Conservation (phyloP, 2,329 filamentous ascomycete species). For the Dothistroma septosporum region DNA sequence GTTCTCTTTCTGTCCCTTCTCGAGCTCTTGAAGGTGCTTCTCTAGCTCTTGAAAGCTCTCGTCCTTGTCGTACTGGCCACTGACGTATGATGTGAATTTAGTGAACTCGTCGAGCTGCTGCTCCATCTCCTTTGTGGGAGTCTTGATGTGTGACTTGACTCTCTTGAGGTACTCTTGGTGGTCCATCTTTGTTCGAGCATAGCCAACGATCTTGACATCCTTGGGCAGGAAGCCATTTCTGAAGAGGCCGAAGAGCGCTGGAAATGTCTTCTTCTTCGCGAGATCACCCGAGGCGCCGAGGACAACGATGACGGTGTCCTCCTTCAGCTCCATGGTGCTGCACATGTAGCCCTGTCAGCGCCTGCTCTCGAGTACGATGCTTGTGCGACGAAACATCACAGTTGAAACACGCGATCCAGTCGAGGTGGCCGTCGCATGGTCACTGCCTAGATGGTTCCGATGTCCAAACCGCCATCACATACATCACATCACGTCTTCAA, state of each 20-base stretch:
- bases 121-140: conserved; percentile 94
- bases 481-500: background rate
- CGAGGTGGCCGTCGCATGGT: background rate
- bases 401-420: background rate
- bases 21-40: conserved; percentile 79
- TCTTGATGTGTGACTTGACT: conserved; percentile 98
- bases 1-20: conserved; percentile 75
- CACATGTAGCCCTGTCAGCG: conserved; percentile 16
- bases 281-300: conserved; percentile 95
- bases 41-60: conserved; percentile 85
- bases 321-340: conserved; percentile 91
- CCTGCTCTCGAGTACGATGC: conserved; percentile 2
- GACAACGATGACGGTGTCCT: conserved; percentile 95
- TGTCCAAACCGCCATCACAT: background rate
- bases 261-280: conserved; percentile 99
- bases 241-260: conserved; percentile 93
- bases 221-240: conserved; percentile 98
- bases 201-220: conserved; percentile 94
- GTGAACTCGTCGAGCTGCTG: conserved; percentile 90
- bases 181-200: conserved; percentile 99
- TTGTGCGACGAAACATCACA: background rate
- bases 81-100: conserved; percentile 82
- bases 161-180: conserved; percentile 90
- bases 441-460: background rate
- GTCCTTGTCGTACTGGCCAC: conserved; percentile 97